A percentile compares a stretch with the other conserved stretches of the same genome.
phyloP scores from a whole-genome alignment of 2,329 filamentous ascomycete species.

The Exutisphaerella laricina region DNA sequence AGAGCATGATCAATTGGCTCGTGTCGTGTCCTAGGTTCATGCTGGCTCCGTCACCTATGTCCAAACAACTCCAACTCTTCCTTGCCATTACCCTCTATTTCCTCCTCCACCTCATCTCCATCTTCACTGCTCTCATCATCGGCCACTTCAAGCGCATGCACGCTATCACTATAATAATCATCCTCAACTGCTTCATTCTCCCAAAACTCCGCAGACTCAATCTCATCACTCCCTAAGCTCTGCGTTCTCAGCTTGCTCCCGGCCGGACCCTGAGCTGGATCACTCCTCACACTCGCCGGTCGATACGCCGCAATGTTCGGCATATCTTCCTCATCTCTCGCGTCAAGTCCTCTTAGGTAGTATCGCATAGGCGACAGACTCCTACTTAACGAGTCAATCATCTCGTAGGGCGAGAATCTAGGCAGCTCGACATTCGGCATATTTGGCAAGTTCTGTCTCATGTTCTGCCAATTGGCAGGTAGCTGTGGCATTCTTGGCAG shows the following conservation, averaged over 20 bases:
- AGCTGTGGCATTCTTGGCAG: constrained; percentile 6
- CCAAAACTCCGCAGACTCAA: constrained; percentile 22
- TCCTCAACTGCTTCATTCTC: constrained; percentile 14
- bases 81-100: constrained; percentile 31
- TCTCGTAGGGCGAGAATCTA: constrained; percentile 42
- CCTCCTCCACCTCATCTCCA: constrained; percentile 31
- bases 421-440: constrained; percentile 34
- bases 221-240: constrained; percentile 5
- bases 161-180: constrained; percentile 10
- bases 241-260: constrained; percentile 1
- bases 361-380: constrained; percentile 43
- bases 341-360: constrained; percentile 36
- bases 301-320: constrained; percentile 2
- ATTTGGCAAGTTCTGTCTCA: constrained; percentile 16
- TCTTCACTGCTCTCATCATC: constrained; percentile 25
- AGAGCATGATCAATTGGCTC: too few species aligned
- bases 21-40: not conserved
- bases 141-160: constrained; percentile 22
- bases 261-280: constrained; percentile 4
- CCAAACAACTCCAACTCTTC: constrained; percentile 22
- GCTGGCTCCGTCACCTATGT: constrained; percentile 18
- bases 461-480: constrained; percentile 5
- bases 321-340: constrained; percentile 13
- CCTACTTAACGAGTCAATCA: constrained; percentile 42
- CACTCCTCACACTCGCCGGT: constrained; percentile 16